Evolutionary conservation across 2,329 filamentous ascomycete species (phyloP).

Genomic region (Fusarium clavum): DNA sequence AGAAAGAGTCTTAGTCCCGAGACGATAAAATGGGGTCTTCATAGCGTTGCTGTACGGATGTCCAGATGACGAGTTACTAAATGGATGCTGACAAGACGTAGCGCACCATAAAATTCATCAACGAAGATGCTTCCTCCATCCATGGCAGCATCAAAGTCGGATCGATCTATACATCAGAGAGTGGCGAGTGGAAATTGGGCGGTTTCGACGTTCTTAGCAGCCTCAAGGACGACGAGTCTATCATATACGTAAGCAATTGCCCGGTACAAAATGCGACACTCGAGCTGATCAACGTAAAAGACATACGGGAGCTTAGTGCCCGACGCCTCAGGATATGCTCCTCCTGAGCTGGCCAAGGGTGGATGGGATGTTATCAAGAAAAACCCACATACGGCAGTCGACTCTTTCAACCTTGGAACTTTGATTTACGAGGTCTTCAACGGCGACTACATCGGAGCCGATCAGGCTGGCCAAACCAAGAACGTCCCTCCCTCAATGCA

Average conservation of each 20-base stretch:
- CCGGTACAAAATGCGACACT: neutral
- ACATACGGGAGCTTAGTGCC: conserved; percentile 89
- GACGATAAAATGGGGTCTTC: conserved; percentile 96
- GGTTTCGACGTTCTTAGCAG: conserved; percentile 95
- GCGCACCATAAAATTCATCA: conserved; percentile 96
- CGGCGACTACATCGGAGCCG: conserved; percentile 78
- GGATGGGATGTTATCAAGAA: conserved; percentile 95
- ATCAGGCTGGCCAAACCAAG: conserved; percentile 87
- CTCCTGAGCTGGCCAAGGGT: conserved; percentile 84
- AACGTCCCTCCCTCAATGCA: conserved; percentile 90
- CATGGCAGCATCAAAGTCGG: conserved; percentile 88
- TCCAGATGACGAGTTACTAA: neutral
- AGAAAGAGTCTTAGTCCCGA: conserved; percentile 88
- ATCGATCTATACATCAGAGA: conserved; percentile 93
- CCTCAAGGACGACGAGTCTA: conserved; percentile 93
- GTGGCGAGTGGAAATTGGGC: conserved; percentile 96
- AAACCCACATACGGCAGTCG: conserved; percentile 82
- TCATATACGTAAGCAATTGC: conserved; percentile 76
- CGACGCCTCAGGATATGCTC: conserved; percentile 84
- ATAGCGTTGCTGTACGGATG: conserved; percentile 78
- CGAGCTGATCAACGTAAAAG: conserved; percentile 55
- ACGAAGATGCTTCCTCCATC: conserved; percentile 90
- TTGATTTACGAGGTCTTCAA: conserved; percentile 94
- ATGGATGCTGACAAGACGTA: conserved; percentile 52
- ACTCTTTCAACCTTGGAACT: conserved; percentile 87